Evolutionary conservation across 1,139 yeast genomes (phyloP), one percentile per base, ranked within the genome.

Genomic region (Arxiozyma bovina): DNA sequence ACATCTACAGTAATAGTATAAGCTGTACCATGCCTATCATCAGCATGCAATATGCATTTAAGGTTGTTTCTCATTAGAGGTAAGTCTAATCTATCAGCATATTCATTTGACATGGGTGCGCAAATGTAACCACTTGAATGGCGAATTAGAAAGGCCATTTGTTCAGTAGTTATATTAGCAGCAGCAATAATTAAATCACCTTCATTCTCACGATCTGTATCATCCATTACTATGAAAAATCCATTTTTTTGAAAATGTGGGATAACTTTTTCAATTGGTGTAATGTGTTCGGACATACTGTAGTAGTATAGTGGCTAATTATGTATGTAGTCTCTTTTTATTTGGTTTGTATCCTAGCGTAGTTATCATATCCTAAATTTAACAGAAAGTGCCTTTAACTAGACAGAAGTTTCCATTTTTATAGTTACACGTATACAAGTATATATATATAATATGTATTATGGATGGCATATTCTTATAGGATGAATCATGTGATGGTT

Each of bases 141-240:
- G 62, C 94, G 83, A 45, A 94, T 96, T 60, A 94, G 75, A 64
- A 93, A 94, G 1, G 99, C 98, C 97, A 94, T 90, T 64, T 90
- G 83, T 64, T 85, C 85, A 53, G 87, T 83, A 45, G 96, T 87
- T 61, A 83, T 77, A 55, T 77, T 76, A 62, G 86, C 84, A 38
- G 97, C 99, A 23, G 99, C 95, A 55, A 88, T 84, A 63, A 94
- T 90, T 68, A 94, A 77, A 70, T 94, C 99, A 51, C 99, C 99
- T 75, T 94, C 99, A 70, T 94, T 94, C 72, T 94, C 99, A 64
- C 99, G 84, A 66, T 80, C 80, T 70, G 89, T 98, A 67, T 93
- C 96, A 70, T 94, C 99, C 86, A 94, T 87, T 34, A 94, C 99
- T 53, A 94, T 81, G 53, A 94, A 76, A 65, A 93, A 91, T 71